Percentiles rank a stretch among this genome's conserved stretches.
phyloP scores from a whole-genome alignment of 2,329 filamentous ascomycete species.

The Colletotrichum karsti region DNA sequence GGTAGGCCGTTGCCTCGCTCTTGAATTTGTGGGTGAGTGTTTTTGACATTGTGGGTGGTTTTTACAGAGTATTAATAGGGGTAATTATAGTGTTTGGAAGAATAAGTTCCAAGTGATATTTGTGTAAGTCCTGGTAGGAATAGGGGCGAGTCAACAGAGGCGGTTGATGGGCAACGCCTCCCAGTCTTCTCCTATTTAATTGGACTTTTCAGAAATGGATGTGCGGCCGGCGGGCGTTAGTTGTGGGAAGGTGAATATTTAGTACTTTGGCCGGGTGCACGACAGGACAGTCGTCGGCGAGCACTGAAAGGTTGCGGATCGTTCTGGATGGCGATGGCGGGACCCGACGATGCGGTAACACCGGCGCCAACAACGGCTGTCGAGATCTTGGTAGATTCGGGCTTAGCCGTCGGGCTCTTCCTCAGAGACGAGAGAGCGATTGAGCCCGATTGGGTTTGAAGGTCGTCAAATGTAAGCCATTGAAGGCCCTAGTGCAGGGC shows the following conservation, averaged over 20 bases:
- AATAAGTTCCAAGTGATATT: background rate
- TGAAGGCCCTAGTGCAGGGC: background rate
- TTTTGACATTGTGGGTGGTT: background rate
- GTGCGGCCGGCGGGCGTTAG: background rate
- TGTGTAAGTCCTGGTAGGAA: background rate
- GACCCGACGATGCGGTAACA: constrained; percentile 3
- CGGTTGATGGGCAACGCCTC: background rate
- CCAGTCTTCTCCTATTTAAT: background rate
- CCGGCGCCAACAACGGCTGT: constrained; percentile 11
- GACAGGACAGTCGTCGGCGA: background rate
- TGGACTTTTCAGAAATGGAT: background rate
- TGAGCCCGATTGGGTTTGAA: background rate
- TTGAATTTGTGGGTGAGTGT: constrained; percentile 9
- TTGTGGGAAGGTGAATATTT: background rate
- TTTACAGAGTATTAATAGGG: background rate
- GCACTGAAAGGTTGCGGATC: background rate
- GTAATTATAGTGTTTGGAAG: background rate
- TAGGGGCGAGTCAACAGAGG: background rate
- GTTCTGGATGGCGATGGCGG: background rate
- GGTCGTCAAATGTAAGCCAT: background rate
- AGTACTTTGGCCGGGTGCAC: background rate
- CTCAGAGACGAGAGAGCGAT: background rate
- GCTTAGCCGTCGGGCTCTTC: background rate
- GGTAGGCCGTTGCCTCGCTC: constrained; percentile 1
- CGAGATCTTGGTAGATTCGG: background rate